Evolutionary conservation across 2,329 filamentous ascomycete species (phyloP), one percentile per base, ranked within the genome.

Genomic region (Tolypocladium pustulatum): DNA sequence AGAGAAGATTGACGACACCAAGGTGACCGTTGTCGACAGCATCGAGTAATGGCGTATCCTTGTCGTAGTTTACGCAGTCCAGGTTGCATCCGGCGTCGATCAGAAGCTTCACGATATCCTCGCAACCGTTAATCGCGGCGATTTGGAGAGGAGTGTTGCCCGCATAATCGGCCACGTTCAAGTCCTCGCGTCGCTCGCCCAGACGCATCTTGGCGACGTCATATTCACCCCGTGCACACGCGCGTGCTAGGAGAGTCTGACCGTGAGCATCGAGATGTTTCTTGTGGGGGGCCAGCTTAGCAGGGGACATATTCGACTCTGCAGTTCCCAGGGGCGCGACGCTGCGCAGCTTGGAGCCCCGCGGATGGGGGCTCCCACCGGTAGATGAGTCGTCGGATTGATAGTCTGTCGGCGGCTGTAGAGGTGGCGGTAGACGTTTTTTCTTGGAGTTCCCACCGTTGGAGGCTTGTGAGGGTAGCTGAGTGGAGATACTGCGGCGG

Each of bases 121-220:
- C 86, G 70, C 87, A 89, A 8, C 94, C 94, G 68, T 94, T 88
- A 59, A 99, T 80, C 37, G 92, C 86, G 38, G 94, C 93, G 64
- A 96, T 94, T 72, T 99, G 94, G 38, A 99, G 78, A 30, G 94
- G 94, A 1, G 93, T 95, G 67, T 97, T 97, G n/a, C 91, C 90
- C 17, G 94, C 94, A 69, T 96, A 95, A 69, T 99, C 94, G 30
- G 90, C 85, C 59, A 92, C 83, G 65, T 99, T 90, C 57, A 97
- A 73, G 71, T 97, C 91, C 62, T 95, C 90, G 0, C 91, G 91
- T 25, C 91, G 84, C 69, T 95, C 90, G 10, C 82, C 78, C 37
- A 91, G 81, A 62, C 89, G 84, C 65, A 84, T 81, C 70, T 89
- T 92, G 20, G 90, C 91, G 12, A 80, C 78, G 1, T 93, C 89